These are phyloP conservation scores for Candida xiaguanensis DNA, from an alignment of 805 yeast species.

Conservation along the genomic window DNA sequence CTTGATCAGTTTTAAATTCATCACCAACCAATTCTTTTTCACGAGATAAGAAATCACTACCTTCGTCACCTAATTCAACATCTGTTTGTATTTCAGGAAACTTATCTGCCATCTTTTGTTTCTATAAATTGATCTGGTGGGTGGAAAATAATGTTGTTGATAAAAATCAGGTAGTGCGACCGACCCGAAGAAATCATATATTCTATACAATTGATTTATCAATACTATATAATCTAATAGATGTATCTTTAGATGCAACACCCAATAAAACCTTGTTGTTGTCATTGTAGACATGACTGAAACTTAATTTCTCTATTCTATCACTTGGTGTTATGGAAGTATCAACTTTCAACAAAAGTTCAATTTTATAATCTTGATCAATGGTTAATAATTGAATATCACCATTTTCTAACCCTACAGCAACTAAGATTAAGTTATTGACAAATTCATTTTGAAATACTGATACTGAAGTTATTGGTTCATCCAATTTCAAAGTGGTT, in stretches of 20 bases:
- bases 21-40: constrained; percentile 68
- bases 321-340: constrained; percentile 52
- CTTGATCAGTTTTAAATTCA: constrained; percentile 66
- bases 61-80: constrained; percentile 32
- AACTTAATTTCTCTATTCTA: constrained; percentile 57
- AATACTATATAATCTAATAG: constrained; percentile 44
- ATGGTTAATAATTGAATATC: constrained; percentile 44
- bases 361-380: constrained; percentile 22
- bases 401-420: constrained; percentile 74
- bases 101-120: constrained; percentile 80
- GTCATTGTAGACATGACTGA: constrained; percentile 33
- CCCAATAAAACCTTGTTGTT: constrained; percentile 40
- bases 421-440: constrained; percentile 30
- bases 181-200: not conserved
- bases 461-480: constrained; percentile 68
- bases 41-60: constrained; percentile 60
- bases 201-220: not conserved
- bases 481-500: constrained; percentile 41
- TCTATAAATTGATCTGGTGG: no score
- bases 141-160: not conserved
- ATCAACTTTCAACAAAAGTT: constrained; percentile 30
- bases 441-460: constrained; percentile 28
- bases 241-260: constrained; percentile 63
- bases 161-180: not conserved
- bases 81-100: constrained; percentile 65